phyloP scores from a whole-genome alignment of 129 eudicot species.

The Smallanthus sonchifolius region DNA sequence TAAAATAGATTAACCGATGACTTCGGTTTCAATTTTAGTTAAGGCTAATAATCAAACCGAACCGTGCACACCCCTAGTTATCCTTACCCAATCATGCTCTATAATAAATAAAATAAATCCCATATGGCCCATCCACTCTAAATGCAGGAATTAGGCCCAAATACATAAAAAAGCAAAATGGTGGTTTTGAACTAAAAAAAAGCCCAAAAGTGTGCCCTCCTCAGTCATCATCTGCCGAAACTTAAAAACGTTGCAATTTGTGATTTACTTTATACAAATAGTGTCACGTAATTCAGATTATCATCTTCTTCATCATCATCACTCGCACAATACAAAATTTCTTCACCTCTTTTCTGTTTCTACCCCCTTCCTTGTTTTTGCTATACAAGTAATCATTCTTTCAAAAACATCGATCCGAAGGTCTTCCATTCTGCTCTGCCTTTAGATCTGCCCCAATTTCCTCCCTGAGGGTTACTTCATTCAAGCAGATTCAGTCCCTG shows the following conservation, averaged over 20 bases:
- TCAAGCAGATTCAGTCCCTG: neutral
- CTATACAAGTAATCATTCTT: slow-evolving; percentile 15
- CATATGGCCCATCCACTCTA: neutral
- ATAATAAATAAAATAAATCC: neutral
- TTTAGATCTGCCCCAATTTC: slow-evolving; percentile 42
- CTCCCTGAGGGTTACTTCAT: slow-evolving; percentile 21
- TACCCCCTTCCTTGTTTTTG: slow-evolving; percentile 27
- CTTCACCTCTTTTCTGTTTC: slow-evolving; percentile 30
- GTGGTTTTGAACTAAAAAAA: neutral
- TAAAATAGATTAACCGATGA: too few relatives aligned
- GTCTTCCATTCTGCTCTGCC: neutral
- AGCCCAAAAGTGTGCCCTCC: neutral
- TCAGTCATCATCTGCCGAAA: too few relatives aligned
- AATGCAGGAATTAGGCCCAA: neutral
- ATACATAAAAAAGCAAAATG: neutral
- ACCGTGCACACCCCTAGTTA: too few relatives aligned
- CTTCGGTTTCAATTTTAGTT: too few relatives aligned
- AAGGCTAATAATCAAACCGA: too few relatives aligned
- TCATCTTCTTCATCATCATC: neutral
- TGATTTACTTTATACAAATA: slow-evolving; percentile 14
- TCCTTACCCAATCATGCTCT: too few relatives aligned
- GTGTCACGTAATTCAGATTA: slow-evolving; percentile 25
- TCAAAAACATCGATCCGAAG: slow-evolving; percentile 29
- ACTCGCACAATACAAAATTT: slow-evolving; percentile 23
- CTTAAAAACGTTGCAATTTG: too few relatives aligned